Evolutionary conservation across 768 basidiomycete genomes (phyloP).

Genomic region (Amanita molliuscula): DNA sequence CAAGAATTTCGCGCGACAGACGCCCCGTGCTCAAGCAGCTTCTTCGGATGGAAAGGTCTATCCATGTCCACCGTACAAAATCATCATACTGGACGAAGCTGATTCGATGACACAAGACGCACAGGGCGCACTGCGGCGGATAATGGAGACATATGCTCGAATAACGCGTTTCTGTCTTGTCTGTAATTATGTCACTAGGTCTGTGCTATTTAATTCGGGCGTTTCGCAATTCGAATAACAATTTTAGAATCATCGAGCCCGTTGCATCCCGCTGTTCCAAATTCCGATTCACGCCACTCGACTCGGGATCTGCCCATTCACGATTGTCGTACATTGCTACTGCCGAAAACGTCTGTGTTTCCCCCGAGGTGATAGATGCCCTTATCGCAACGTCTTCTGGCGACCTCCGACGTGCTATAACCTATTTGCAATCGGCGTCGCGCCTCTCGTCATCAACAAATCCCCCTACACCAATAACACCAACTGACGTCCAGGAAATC

Average conservation of each 20-base stretch:
- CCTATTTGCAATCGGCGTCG: constrained; percentile 92
- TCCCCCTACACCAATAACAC: constrained; percentile 66
- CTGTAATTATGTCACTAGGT: constrained; percentile 99
- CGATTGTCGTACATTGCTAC: constrained; percentile 76
- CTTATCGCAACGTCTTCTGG: constrained; percentile 79
- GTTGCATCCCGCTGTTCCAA: constrained; percentile 98
- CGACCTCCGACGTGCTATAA: constrained; percentile 94
- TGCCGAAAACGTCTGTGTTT: constrained; percentile 56
- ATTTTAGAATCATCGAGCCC: constrained; percentile 87
- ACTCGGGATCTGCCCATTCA: constrained; percentile 59
- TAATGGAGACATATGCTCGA: constrained; percentile 98
- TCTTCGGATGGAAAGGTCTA: constrained; percentile 78
- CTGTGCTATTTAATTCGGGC: constrained; percentile 11
- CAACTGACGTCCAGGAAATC: constrained; percentile 86
- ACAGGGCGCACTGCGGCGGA: constrained; percentile 91
- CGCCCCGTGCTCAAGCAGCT: constrained; percentile 65
- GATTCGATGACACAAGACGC: constrained; percentile 99
- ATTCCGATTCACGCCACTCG: constrained; percentile 94
- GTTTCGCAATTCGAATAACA: not conserved
- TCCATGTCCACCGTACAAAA: constrained; percentile 97
- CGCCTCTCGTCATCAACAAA: constrained; percentile 68
- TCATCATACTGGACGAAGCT: constrained; percentile 97
- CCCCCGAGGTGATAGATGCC: constrained; percentile 49
- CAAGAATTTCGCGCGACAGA: constrained; percentile 94
- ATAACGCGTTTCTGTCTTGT: constrained; percentile 98